Conservation (phyloP, 306 rosid genomes). For the Herpetospermum pedunculosum region DNA sequence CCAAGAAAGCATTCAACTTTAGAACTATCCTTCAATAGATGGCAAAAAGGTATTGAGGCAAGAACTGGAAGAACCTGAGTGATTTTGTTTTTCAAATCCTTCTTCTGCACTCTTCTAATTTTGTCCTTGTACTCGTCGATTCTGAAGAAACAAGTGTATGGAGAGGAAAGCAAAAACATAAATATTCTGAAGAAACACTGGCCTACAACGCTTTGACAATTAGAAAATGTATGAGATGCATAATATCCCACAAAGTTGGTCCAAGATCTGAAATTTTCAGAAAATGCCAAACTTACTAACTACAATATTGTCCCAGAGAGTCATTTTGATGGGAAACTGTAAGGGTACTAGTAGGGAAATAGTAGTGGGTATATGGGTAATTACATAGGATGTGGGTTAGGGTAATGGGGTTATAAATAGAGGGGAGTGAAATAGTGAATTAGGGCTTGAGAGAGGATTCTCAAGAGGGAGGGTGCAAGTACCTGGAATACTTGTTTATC, state of each 20-base stretch:
- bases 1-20: not conserved
- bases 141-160: slow-evolving; percentile 32
- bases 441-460: too few relatives aligned
- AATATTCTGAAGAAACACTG: slow-evolving; percentile 2
- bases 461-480: too few relatives aligned
- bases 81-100: slow-evolving; percentile 77
- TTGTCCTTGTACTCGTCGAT: slow-evolving; percentile 66
- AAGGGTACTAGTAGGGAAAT: too few relatives aligned
- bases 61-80: slow-evolving; percentile 46
- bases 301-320: too few relatives aligned
- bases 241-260: not conserved
- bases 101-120: slow-evolving; percentile 65
- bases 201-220: not conserved
- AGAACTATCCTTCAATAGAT: not conserved
- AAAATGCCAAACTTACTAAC: too few relatives aligned
- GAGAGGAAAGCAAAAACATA: slow-evolving; percentile 11
- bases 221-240: not conserved
- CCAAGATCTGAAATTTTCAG: not conserved
- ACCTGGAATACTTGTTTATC: too few relatives aligned
- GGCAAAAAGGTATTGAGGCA: not conserved
- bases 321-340: too few relatives aligned
- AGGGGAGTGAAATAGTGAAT: too few relatives aligned
- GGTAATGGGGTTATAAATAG: too few relatives aligned
- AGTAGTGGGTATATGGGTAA: too few relatives aligned
- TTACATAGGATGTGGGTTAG: too few relatives aligned